Percentiles rank a stretch among this genome's conserved stretches.
Conservation (phyloP, 768 basidiomycete genomes). For the Calocybe indica region DNA sequence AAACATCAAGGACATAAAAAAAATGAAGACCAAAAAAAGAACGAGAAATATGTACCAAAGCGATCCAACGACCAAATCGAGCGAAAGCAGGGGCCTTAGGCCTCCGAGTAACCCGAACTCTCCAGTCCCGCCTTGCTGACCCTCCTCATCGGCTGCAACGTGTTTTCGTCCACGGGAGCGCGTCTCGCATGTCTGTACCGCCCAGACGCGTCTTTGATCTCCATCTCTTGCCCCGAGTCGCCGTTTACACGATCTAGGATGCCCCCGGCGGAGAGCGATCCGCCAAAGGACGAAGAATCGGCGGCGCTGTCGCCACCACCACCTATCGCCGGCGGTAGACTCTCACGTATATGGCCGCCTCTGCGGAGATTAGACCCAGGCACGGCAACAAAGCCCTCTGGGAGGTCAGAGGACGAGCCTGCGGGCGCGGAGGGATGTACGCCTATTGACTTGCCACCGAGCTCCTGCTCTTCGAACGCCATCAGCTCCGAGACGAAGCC, state of each 20-base stretch:
- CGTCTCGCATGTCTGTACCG: slow-evolving; percentile 83
- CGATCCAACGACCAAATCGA: neutral
- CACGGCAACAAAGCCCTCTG: slow-evolving; percentile 38
- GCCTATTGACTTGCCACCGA: slow-evolving; percentile 71
- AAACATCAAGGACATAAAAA: neutral
- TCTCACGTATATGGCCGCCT: slow-evolving; percentile 67
- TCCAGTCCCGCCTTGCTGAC: slow-evolving; percentile 94
- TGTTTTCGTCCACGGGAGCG: slow-evolving; percentile 84
- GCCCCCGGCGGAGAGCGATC: slow-evolving; percentile 32
- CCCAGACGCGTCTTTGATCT: slow-evolving; percentile 81
- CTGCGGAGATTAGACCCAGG: slow-evolving; percentile 35
- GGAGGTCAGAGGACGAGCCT: slow-evolving; percentile 19
- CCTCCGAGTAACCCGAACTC: slow-evolving; percentile 37
- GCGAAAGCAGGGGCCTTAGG: slow-evolving; percentile 1
- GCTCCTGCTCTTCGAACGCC: slow-evolving; percentile 90
- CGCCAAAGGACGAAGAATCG: slow-evolving; percentile 6
- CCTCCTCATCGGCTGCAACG: slow-evolving; percentile 82
- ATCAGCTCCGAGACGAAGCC: slow-evolving; percentile 97
- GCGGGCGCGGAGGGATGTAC: slow-evolving; percentile 40
- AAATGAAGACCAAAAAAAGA: neutral
- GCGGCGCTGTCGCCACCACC: slow-evolving; percentile 12
- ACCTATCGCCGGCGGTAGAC: slow-evolving; percentile 47
- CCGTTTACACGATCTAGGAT: slow-evolving; percentile 44
- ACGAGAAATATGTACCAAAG: neutral
- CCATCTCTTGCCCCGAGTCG: slow-evolving; percentile 76